These are phyloP conservation scores for Nakazawaea pomicola DNA, from an alignment of 805 yeast genomes.

Conservation along the genomic window DNA sequence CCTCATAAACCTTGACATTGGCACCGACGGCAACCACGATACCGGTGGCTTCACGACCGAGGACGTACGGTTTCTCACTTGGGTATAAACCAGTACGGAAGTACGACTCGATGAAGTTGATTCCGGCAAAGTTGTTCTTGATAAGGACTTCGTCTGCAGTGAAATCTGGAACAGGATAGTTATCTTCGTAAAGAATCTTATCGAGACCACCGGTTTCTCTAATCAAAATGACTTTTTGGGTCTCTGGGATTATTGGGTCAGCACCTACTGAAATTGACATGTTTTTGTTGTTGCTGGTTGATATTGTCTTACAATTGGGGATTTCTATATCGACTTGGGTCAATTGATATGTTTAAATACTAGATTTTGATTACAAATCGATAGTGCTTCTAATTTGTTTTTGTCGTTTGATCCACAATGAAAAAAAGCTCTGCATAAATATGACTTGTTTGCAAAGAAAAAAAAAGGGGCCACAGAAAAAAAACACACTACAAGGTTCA, in stretches of 20 bases:
- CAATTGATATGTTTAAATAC: too few relatives aligned
- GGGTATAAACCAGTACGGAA: conserved; percentile 79
- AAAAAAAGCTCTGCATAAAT: too few relatives aligned
- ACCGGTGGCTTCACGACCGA: conserved; percentile 75
- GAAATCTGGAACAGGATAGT: conserved; percentile 55
- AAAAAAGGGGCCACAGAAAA: too few relatives aligned
- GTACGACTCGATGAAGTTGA: conserved; percentile 79
- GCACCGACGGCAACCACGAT: conserved; percentile 60
- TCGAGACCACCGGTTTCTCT: conserved; percentile 55
- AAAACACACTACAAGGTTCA: too few relatives aligned
- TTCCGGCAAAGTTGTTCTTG: conserved; percentile 72
- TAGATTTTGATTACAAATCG: too few relatives aligned
- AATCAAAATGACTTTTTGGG: conserved; percentile 52
- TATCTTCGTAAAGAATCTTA: conserved; percentile 49
- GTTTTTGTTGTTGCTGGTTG: too few relatives aligned
- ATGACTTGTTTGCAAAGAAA: too few relatives aligned
- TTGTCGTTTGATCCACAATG: neutral
- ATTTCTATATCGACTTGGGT: too few relatives aligned
- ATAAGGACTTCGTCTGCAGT: conserved; percentile 56
- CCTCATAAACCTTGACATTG: conserved; percentile 45
- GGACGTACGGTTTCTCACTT: conserved; percentile 47
- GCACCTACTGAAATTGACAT: too few relatives aligned
- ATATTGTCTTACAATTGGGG: too few relatives aligned
- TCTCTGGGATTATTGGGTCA: conserved; percentile 49
- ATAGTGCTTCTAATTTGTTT: neutral